Conservation (phyloP, 2,329 filamentous ascomycete genomes). For the Monilinia polystroma region DNA sequence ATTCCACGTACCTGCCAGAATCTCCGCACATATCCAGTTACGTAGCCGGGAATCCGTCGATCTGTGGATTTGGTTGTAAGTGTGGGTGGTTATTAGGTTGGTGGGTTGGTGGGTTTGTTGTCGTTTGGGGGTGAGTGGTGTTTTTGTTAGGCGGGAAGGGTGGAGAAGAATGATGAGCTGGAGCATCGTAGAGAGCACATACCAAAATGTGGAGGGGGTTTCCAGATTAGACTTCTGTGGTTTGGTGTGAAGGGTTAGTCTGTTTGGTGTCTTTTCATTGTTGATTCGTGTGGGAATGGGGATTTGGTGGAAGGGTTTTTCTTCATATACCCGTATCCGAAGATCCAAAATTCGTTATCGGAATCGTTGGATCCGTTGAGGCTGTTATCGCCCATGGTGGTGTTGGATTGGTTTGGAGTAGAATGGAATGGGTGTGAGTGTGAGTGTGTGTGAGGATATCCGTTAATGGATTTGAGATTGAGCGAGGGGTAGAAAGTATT, state of each 20-base stretch:
- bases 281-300: too few relatives aligned
- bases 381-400: constrained; percentile 5
- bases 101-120: neutral
- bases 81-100: neutral
- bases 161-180: constrained; percentile 19
- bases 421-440: too few relatives aligned
- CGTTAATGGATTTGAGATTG: too few relatives aligned
- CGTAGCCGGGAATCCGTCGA: constrained; percentile 80
- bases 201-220: constrained; percentile 95
- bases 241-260: neutral
- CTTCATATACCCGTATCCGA: constrained; percentile 81
- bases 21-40: constrained; percentile 87
- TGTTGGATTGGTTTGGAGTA: neutral
- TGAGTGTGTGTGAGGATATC: too few relatives aligned
- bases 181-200: constrained; percentile 34
- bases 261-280: too few relatives aligned
- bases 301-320: neutral
- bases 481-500: too few relatives aligned
- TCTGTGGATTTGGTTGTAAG: constrained; percentile 53
- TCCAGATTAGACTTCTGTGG: constrained; percentile 90
- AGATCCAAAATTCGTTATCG: constrained; percentile 79
- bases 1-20: constrained; percentile 85
- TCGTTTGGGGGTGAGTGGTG: neutral
- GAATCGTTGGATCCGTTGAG: constrained; percentile 19
- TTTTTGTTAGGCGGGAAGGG: too few relatives aligned